These are phyloP conservation scores for Rhodotorula paludigena DNA, from an alignment of 768 basidiomycete genomes.

Conservation along the genomic window DNA sequence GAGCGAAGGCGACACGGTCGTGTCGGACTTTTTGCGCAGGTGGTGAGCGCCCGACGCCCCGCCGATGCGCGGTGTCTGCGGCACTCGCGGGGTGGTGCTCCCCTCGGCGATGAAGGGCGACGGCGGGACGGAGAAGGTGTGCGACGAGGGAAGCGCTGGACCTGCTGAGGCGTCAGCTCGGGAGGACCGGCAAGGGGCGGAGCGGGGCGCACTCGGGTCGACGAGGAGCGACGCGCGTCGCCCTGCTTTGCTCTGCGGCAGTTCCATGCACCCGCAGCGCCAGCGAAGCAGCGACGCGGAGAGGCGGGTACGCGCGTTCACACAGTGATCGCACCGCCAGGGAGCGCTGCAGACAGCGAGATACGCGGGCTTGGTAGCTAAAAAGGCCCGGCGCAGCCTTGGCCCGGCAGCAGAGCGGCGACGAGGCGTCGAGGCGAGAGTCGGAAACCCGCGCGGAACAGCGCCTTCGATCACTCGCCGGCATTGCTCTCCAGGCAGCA, in stretches of 20 bases:
- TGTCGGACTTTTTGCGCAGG: slow-evolving; percentile 10
- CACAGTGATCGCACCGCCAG: too few relatives aligned
- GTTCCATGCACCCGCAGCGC: not conserved
- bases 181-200: too few relatives aligned
- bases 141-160: not conserved
- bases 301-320: too few relatives aligned
- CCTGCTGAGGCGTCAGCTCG: not conserved
- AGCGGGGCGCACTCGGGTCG: not conserved
- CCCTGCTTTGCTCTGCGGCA: not conserved
- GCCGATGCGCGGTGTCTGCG: slow-evolving; percentile 2
- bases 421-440: too few relatives aligned
- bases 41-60: not conserved
- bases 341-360: too few relatives aligned
- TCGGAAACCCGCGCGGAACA: too few relatives aligned
- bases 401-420: too few relatives aligned
- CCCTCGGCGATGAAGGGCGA: slow-evolving; percentile 7
- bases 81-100: not conserved
- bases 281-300: too few relatives aligned
- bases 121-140: not conserved
- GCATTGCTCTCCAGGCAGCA: too few relatives aligned
- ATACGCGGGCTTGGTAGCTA: too few relatives aligned
- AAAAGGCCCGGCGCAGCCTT: too few relatives aligned
- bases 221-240: not conserved
- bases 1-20: not conserved
- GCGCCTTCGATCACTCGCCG: too few relatives aligned